Evolutionary conservation across 169 alveolate genomes (phyloP).

Genomic region (Amoebophrya sp.): DNA sequence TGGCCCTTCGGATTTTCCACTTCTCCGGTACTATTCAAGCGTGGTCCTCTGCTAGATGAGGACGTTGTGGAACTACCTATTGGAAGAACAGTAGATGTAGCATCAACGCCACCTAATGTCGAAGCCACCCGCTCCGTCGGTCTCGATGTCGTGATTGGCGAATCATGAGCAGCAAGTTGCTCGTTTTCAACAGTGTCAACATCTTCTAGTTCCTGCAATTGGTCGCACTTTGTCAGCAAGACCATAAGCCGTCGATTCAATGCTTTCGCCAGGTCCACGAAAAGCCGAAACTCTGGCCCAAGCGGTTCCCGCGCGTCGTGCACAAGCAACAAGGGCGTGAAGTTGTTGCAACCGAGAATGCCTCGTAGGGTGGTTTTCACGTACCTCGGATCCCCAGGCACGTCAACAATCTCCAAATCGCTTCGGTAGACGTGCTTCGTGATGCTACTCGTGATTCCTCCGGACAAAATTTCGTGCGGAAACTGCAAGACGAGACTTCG

Average conservation of each 20-base stretch:
- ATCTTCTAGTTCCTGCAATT: neutral
- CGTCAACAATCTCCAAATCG: neutral
- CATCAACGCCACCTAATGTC: too few species aligned
- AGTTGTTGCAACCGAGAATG: slow-evolving; percentile 10
- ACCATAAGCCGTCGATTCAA: neutral
- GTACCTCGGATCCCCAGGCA: neutral
- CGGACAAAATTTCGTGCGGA: slow-evolving; percentile 2
- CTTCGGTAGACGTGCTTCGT: too few species aligned
- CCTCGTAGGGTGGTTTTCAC: slow-evolving; percentile 15
- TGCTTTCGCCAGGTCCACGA: neutral
- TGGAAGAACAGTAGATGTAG: too few species aligned
- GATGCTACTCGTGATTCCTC: neutral
- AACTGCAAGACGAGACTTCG: neutral
- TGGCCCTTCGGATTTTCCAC: too few species aligned
- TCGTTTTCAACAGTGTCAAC: too few species aligned
- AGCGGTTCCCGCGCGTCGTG: neutral
- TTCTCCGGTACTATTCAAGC: too few species aligned
- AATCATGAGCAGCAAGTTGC: too few species aligned
- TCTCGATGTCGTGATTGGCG: too few species aligned
- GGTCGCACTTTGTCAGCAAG: neutral
- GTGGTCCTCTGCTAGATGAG: too few species aligned
- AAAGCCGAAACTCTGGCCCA: neutral
- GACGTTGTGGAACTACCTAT: too few species aligned
- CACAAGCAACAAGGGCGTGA: neutral
- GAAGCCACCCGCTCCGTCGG: too few species aligned